A percentile compares a stretch with the other conserved stretches of the same genome.
phyloP scores from a whole-genome alignment of 2,329 filamentous ascomycete genomes.

The Phaeophleospora eucalypticola region DNA sequence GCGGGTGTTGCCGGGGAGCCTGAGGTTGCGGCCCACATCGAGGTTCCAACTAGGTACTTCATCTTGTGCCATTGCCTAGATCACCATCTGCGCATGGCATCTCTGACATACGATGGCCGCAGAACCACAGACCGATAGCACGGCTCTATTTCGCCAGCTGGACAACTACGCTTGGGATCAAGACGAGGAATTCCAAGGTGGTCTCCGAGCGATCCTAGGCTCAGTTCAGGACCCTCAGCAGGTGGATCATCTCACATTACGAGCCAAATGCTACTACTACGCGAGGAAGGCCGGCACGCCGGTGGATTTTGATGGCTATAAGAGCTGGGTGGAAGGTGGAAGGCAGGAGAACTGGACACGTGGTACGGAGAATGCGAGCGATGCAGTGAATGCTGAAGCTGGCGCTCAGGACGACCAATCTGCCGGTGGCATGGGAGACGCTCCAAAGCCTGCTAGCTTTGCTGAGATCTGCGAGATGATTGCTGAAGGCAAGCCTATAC shows the following conservation, averaged over 20 bases:
- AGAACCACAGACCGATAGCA: conserved; percentile 17
- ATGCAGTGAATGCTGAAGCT: neutral
- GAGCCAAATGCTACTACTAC: conserved; percentile 69
- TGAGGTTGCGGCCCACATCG: neutral
- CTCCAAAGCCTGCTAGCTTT: conserved; percentile 77
- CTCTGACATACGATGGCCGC: conserved; percentile 18
- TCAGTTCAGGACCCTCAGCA: conserved; percentile 52
- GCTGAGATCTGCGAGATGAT: conserved; percentile 82
- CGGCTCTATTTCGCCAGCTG: conserved; percentile 54
- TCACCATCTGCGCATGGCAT: no score
- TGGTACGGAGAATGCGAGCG: conserved; percentile 2
- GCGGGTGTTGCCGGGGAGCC: neutral
- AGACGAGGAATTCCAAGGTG: conserved; percentile 66
- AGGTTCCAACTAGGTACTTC: neutral
- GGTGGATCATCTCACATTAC: conserved; percentile 55
- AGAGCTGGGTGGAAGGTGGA: conserved; percentile 53
- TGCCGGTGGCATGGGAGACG: conserved; percentile 39
- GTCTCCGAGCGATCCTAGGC: conserved; percentile 62
- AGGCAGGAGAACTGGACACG: conserved; percentile 16
- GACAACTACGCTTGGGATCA: conserved; percentile 64
- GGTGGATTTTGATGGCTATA: conserved; percentile 66
- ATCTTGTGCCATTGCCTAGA: neutral
- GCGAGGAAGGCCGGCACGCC: conserved; percentile 39
- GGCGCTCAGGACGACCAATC: conserved; percentile 2
- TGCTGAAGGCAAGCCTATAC: conserved; percentile 74